A percentile compares a stretch with the other conserved stretches of the same genome.
These are phyloP conservation scores for Aaosphaeria pasadenensis DNA, from an alignment of 2,329 filamentous ascomycete species.

Conservation along the genomic window DNA sequence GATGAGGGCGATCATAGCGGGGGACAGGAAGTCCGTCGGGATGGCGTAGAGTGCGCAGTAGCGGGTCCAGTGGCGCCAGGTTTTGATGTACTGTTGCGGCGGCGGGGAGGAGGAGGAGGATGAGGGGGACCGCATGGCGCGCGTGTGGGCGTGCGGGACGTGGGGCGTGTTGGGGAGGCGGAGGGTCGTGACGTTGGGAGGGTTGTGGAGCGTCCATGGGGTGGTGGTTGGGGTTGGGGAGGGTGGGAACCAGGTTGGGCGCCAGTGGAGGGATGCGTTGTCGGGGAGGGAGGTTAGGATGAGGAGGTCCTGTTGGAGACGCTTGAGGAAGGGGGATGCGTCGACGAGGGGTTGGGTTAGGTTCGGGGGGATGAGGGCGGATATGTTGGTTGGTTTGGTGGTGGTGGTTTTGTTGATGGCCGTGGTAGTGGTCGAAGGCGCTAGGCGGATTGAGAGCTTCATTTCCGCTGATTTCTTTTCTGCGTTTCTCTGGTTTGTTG, in stretches of 20 bases:
- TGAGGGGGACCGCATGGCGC: slow-evolving; percentile 12
- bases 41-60: slow-evolving; percentile 21
- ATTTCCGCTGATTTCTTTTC: too few species aligned
- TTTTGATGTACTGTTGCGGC: slow-evolving; percentile 16
- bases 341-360: slow-evolving; percentile 15
- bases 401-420: too few species aligned
- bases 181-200: slow-evolving; percentile 27
- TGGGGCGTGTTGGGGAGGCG: slow-evolving; percentile 4
- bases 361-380: not conserved
- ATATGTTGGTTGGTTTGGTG: too few species aligned
- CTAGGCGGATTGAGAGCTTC: too few species aligned
- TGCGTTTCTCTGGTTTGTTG: too few species aligned
- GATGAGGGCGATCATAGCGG: slow-evolving; percentile 17
- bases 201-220: slow-evolving; percentile 27
- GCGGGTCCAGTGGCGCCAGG: slow-evolving; percentile 17
- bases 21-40: slow-evolving; percentile 19
- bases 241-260: slow-evolving; percentile 22
- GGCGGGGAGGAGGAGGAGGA: slow-evolving; percentile 5
- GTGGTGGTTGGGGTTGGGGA: not conserved
- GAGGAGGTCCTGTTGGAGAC: slow-evolving; percentile 24
- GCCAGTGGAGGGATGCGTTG: slow-evolving; percentile 25
- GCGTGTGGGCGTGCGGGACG: slow-evolving; percentile 12
- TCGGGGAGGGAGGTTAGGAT: slow-evolving; percentile 24
- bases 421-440: too few species aligned
- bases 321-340: slow-evolving; percentile 9